Base-by-base conservation (phyloP, 805 yeast genomes). In the Yamadazyma insecticola region DNA sequence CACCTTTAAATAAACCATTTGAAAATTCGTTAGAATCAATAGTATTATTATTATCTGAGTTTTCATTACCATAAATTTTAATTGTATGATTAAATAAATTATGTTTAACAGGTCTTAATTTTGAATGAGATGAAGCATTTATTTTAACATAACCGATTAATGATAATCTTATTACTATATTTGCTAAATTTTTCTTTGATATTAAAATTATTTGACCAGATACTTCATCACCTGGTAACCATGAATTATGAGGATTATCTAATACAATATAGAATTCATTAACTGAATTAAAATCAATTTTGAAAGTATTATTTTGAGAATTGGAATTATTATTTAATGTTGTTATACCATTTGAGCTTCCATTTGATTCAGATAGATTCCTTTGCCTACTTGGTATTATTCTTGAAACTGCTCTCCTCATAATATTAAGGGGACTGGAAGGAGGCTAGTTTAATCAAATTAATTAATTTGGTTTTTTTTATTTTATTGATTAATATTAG, bases 161-260 rank as follows among this genome's bases (percentile, higher is more conserved):
- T 2, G 78, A 66, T 22, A 81, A 57, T 12, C 72, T 67, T 5
- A 81, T 63, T 28, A 66, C 60, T 13, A 78, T 63, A 40, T 78
- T 73, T 17, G 71, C 65, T 8, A 76, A 46, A 48, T 78, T 78
- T 42, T 70, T 73, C 47, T 72, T 72, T 31, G 80, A 51, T 4
- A 72, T 67, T 10, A 82, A 55, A 1, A 77, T 68, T 9, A 77
- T 70, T 43, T 74, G 78, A 11, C 94, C 94, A 1, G 67, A 56
- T 3, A 85, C 70, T 41, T 70, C 71, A 32, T 86, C 95, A 11
- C 90, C 92, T 0, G 96, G 95, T n/a, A 66, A 60, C 75, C 81
- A 86, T 4, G 72, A 60, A 42, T 74, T 73, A 53, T 85, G 95
- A 1, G 95, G 89, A 33, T 80, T 78, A 39, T 79, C 81, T 27